Base-by-base conservation (phyloP, 768 basidiomycete species). In the Lactifluus subvellereus region DNA sequence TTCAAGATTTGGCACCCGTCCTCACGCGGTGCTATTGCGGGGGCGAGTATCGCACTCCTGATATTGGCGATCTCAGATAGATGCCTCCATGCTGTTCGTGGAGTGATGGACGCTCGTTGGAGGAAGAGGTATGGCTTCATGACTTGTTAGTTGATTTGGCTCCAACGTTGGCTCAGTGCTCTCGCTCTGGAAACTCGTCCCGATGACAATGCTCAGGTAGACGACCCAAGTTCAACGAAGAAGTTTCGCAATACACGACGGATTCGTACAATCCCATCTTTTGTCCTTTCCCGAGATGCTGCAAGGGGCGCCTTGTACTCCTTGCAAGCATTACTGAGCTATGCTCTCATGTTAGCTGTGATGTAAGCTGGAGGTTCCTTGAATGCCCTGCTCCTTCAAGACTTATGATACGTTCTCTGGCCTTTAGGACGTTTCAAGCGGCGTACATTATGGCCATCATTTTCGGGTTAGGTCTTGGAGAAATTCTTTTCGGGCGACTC, bases 351-450 rank as follows among this genome's bases (percentile, higher is more conserved):
- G 93, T 73, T 93, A 71, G 84, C 82, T 9, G 79, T 90, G 69
- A 92, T 93, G 90, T 91, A 73, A 74, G 86, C 43, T 55, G 13
- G 58, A 51, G 40, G 45, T 69, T 37, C 47, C 43, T 38, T 69
- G 66, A 70, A 27, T 52, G 27, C 33, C 30, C 4, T 20, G n/a
- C 38, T 42, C 18, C 4, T 27, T 57, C 11, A 11, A 43, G 42
- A 61, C 49, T 65, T 62, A 73, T 61, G 66, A 42, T 57, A 10
- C 27, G 10, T 38, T 27, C 48, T 30, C 30, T 14, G 48, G 57
- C 40, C 50, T 65, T 59, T 70, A 95, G 92, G 94, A 89, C 89
- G 6, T 94, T 89, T 75, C 85, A 93, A 67, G 86, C 81, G 5
- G 86, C 83, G 32, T 95, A 83, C 70, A 79, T 94, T 60, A 81